Percentiles rank a stretch among this genome's conserved stretches.
Evolutionary conservation across 225 moss, liverwort and hornwort genomes (phyloP).

Genomic region (Sphagnum tenellum): DNA sequence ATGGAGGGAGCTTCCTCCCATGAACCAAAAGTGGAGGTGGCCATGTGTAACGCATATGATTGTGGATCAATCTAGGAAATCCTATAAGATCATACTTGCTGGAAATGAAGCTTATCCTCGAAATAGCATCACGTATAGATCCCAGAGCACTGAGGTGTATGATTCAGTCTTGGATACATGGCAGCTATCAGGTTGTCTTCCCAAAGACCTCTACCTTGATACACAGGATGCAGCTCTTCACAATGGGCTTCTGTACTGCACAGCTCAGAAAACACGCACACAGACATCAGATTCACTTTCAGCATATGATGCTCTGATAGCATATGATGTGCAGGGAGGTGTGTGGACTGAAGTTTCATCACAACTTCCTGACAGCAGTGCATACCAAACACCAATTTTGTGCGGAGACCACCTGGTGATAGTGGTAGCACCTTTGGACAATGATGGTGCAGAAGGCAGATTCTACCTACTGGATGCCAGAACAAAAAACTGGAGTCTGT

Average conservation of each 20-base stretch:
- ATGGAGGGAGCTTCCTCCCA: conserved; percentile 12
- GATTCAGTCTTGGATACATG: conserved; percentile 18
- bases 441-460: background rate
- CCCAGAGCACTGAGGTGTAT: conserved; percentile 22
- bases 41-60: conserved; percentile 36
- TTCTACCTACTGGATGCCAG: too few relatives aligned
- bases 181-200: conserved; percentile 17
- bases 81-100: conserved; percentile 29
- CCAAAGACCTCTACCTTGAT: conserved; percentile 20
- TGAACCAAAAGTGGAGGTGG: conserved; percentile 23
- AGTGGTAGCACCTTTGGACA: conserved; percentile 23
- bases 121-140: conserved; percentile 12
- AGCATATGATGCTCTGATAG: conserved; percentile 33
- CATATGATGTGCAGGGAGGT: conserved; percentile 23
- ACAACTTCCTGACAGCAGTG: conserved; percentile 22
- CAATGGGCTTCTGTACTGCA: conserved; percentile 27
- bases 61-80: conserved; percentile 15
- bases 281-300: too few relatives aligned
- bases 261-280: conserved; percentile 27
- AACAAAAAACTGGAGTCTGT: too few relatives aligned
- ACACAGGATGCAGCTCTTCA: conserved; percentile 37
- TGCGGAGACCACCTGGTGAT: conserved; percentile 18
- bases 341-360: conserved; percentile 33
- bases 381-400: conserved; percentile 28
- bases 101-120: conserved; percentile 35